These are phyloP conservation scores for Xylaria multiplex DNA, from an alignment of 2,329 filamentous ascomycete genomes.

Conservation along the genomic window DNA sequence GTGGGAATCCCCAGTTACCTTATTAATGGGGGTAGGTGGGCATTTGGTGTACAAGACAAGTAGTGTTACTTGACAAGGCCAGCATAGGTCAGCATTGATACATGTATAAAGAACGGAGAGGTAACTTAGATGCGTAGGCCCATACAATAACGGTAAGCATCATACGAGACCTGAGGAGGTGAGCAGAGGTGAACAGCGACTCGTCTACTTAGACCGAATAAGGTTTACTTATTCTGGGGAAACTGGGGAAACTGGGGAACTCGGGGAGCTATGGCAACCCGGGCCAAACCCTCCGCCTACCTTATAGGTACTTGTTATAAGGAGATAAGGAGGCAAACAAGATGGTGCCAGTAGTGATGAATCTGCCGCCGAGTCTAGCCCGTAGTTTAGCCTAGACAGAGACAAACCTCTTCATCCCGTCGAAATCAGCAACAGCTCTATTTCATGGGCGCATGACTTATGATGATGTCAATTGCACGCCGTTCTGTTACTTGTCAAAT, in stretches of 20 bases:
- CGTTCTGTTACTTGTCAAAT: neutral
- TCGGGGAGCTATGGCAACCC: neutral
- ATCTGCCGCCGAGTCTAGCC: no score
- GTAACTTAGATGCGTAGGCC: neutral
- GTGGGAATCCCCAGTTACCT: neutral
- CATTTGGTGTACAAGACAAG: no score
- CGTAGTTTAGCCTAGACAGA: no score
- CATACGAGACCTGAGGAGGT: constrained; percentile 7
- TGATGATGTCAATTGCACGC: constrained; percentile 27
- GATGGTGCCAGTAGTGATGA: no score
- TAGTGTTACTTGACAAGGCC: neutral
- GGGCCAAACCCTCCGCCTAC: constrained; percentile 15
- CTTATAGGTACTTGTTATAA: no score
- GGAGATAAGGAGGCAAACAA: no score
- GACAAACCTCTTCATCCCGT: neutral
- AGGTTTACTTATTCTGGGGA: neutral
- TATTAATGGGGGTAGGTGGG: no score
- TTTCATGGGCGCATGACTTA: constrained; percentile 20
- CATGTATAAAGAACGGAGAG: neutral
- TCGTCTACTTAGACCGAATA: neutral
- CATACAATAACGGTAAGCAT: constrained; percentile 15
- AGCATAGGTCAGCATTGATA: neutral
- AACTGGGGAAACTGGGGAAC: neutral
- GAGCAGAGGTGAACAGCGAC: neutral
- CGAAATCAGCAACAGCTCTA: neutral